Evolutionary conservation across 495 filamentous ascomycete genomes (phyloP), one percentile per base, ranked within the genome.

Genomic region (Annulohypoxylon moriforme): DNA sequence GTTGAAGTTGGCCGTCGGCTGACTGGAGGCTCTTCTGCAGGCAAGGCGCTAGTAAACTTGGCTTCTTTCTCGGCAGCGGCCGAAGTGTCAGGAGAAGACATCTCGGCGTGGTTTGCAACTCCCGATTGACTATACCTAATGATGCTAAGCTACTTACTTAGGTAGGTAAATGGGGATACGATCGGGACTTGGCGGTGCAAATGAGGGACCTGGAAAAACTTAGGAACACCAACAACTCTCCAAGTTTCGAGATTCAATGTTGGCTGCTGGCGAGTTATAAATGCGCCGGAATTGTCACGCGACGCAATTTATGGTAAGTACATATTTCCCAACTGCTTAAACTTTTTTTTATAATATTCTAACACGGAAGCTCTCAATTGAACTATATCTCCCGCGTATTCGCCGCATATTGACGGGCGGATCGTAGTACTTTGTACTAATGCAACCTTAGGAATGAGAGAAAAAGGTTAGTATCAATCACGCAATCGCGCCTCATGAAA

Each of bases 31-130:
- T 73, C 65, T 40, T 33, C 55, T 65, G 65, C 13, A 2, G 70
- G 56, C 7, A 61, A 18, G 29, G 60, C 65, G 56, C 60, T 73
- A 73, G 70, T 20, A 60, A 72, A 60, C 69, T 68, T 72, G 64
- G 69, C 60, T 62, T 73, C 38, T 34, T 9, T 55, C 69, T 72
- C 60, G 65, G 65, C 60, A 57, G 27, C 52, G 13, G n/a, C 60
- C 64, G 65, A 65, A 57, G 29, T 16, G 29, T 31, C 24, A 47
- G 40, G 55, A 66, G 70, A 61, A 49, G 70, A 65, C 70, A 73
- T 73, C 60, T 65, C 61, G 65, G 60, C 60, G 55, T 60, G 38
- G 40, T 18, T 63, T 63, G 57, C 20, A 18, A 29, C 42, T 52
- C 49, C 44, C 33, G 4, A 47, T 47, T 42, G 24, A 50, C 31